Conservation (phyloP, 768 basidiomycete species). For the Lepiota venenata region DNA sequence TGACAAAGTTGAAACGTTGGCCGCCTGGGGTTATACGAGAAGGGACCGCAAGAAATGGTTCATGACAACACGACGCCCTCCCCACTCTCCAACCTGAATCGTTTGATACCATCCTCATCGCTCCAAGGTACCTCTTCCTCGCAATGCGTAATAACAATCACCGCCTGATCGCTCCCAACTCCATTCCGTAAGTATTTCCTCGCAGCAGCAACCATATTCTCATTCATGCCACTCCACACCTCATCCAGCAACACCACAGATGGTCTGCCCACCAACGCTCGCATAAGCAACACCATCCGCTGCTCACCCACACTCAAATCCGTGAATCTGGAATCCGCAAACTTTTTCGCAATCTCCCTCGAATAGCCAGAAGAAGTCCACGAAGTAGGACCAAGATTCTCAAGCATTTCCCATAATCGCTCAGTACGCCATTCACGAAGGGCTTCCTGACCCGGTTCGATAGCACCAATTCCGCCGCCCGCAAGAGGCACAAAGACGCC, state of each 20-base stretch:
- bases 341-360: constrained; percentile 20
- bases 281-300: constrained; percentile 76
- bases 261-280: constrained; percentile 76
- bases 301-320: constrained; percentile 73
- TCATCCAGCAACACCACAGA: constrained; percentile 86
- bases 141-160: constrained; percentile 88
- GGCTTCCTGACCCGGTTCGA: constrained; percentile 21
- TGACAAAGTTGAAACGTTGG: too few species aligned
- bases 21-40: too few species aligned
- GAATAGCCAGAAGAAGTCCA: constrained; percentile 30
- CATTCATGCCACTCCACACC: constrained; percentile 92
- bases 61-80: too few species aligned
- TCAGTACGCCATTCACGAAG: constrained; percentile 31
- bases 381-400: constrained; percentile 55
- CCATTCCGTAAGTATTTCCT: constrained; percentile 57
- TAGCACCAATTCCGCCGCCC: constrained; percentile 43
- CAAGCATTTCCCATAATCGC: constrained; percentile 51
- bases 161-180: constrained; percentile 59
- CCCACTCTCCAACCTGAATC: constrained; percentile 26
- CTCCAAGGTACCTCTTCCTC: constrained; percentile 90
- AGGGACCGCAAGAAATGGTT: too few species aligned
- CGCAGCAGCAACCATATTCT: constrained; percentile 66
- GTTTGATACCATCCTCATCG: constrained; percentile 46
- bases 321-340: constrained; percentile 53
- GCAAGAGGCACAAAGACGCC: constrained; percentile 63